These are phyloP conservation scores for Cyclotella cryptica DNA, from an alignment of 108 stramenopile genomes.

Conservation along the genomic window DNA sequence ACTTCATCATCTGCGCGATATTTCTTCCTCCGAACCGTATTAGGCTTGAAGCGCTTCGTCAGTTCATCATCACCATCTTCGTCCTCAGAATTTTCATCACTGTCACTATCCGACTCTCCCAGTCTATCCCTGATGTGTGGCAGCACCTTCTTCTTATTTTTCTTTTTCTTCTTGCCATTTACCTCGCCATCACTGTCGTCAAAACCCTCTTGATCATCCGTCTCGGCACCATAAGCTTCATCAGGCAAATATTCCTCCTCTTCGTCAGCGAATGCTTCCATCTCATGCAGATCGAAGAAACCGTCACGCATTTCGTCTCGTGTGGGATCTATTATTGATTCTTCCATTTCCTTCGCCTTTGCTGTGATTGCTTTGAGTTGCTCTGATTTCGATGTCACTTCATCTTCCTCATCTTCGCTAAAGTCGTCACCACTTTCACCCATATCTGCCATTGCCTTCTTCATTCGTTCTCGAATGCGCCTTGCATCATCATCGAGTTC, in stretches of 20 bases:
- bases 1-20: slow-evolving; percentile 89
- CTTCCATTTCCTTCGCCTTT: slow-evolving; percentile 5
- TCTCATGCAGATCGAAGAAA: slow-evolving; percentile 95
- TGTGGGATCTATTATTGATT: slow-evolving; percentile 60
- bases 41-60: slow-evolving; percentile 43
- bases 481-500: slow-evolving; percentile 66
- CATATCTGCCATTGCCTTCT: slow-evolving; percentile 80
- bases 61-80: slow-evolving; percentile 46
- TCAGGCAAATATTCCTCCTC: slow-evolving; percentile 86
- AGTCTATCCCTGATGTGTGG: slow-evolving; percentile 71
- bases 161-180: slow-evolving; percentile 35
- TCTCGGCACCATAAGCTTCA: slow-evolving; percentile 65
- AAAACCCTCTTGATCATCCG: slow-evolving; percentile 37
- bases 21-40: slow-evolving; percentile 62
- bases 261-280: slow-evolving; percentile 96
- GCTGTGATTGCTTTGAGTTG: slow-evolving; percentile 25
- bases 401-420: slow-evolving; percentile 23
- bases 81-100: slow-evolving; percentile 63
- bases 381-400: slow-evolving; percentile 29
- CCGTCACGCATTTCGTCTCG: slow-evolving; percentile 87
- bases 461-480: slow-evolving; percentile 82
- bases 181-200: slow-evolving; percentile 38
- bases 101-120: slow-evolving; percentile 45
- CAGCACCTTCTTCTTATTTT: slow-evolving; percentile 53
- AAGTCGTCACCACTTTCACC: slow-evolving; percentile 32